Base-by-base conservation (phyloP, 75 land plant genomes). In the Sequoiadendron giganteum region DNA sequence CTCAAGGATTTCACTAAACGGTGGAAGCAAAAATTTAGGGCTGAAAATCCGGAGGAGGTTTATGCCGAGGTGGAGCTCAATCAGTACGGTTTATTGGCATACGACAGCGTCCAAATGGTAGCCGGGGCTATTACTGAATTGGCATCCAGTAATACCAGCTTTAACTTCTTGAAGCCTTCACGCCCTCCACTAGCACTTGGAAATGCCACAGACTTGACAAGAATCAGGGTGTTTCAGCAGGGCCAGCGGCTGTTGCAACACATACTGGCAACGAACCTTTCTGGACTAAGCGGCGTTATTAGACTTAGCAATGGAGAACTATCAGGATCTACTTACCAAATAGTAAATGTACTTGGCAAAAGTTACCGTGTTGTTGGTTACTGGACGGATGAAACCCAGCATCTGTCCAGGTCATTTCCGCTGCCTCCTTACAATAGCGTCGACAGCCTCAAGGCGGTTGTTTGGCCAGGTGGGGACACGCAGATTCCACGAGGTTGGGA, bases 381-480 rank as follows among this genome's bases (percentile, higher is more conserved):
- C 42, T 93, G 92, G 92, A 73, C 85, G 9, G 9, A 80, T 38
- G 28, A 80, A 21, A 40, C 82, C 1, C 43, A 19, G 1, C 54
- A 86, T 3, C 40, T 32, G 39, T 30, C 18, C 8, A 45, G 15
- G 13, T 10, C 21, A 13, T 10, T 19, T 42, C 43, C 84, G 0
- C 18, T 19, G 3, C 18, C 84, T 10, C 10, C 0, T 11, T 0
- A 38, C 18, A 72, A 30, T 65, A 65, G 5, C 36, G 32, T 38
- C 48, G 88, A 43, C 1, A 58, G 39, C 19, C 89, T 86, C 1
- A 61, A 39, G 45, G 5, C 55, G 32, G 68, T 90, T 3, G 83
- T 88, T 77, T 93, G 92, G 93, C 92, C 94, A 25, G 94, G 92
- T 1, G 89, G 85, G 1, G 21, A 34, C 10, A 45, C 87, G 7